Evolutionary conservation across 2,329 filamentous ascomycete species (phyloP).

Genomic region (Colletotrichum australisinense): DNA sequence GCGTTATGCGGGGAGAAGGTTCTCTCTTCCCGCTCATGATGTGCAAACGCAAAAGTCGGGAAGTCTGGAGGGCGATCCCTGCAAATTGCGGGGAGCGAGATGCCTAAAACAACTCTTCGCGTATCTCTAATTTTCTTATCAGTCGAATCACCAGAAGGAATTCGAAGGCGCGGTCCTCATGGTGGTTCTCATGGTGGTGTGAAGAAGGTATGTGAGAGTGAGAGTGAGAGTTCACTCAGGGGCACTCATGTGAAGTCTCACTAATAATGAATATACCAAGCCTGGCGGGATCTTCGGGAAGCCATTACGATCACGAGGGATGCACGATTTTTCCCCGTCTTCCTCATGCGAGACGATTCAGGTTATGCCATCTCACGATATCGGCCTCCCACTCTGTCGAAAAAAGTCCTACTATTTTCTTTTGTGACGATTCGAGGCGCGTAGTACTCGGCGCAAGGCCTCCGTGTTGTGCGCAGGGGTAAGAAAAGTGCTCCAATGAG

Average conservation of each 20-base stretch:
- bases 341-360: conserved; percentile 3
- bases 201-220: neutral
- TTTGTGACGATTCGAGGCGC: conserved; percentile 22
- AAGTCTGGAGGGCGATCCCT: conserved; percentile 7
- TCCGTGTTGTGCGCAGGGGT: conserved; percentile 24
- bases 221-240: neutral
- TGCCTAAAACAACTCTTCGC: neutral
- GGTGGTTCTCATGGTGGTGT: conserved; percentile 7
- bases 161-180: neutral
- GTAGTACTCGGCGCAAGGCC: conserved; percentile 30
- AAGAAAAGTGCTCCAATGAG: conserved; percentile 33
- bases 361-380: conserved; percentile 13
- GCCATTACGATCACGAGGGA: conserved; percentile 21
- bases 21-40: conserved; percentile 16
- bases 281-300: conserved; percentile 35
- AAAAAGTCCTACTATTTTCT: neutral
- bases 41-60: conserved; percentile 15
- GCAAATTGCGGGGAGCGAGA: conserved; percentile 24
- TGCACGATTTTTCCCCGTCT: neutral
- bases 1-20: conserved; percentile 28
- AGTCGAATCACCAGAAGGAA: neutral
- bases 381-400: neutral
- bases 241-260: neutral
- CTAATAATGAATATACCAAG: neutral
- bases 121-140: conserved; percentile 8